A percentile compares a stretch with the other conserved stretches of the same genome.
Conservation (phyloP, 441 rosid species). For the Omphalea diandra region DNA sequence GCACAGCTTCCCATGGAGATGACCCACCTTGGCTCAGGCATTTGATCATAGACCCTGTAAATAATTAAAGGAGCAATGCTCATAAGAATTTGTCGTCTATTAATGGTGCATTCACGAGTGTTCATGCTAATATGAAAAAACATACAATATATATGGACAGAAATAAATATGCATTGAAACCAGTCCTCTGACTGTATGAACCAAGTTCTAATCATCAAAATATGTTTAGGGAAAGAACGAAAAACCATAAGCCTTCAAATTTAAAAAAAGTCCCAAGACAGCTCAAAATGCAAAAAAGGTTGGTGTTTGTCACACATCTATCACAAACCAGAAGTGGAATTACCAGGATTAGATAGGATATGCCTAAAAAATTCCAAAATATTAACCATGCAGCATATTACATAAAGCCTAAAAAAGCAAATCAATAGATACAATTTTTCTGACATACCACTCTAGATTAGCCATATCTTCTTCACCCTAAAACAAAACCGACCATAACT, state of each 20-base stretch:
- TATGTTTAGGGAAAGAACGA: not conserved
- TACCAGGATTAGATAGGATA: not conserved
- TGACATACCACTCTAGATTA: not conserved
- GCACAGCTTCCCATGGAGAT: slow-evolving; percentile 99
- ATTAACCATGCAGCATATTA: not conserved
- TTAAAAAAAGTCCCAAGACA: not conserved
- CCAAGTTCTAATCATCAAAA: not conserved
- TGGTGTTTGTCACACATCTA: not conserved
- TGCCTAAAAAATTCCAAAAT: not conserved
- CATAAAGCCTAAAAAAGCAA: slow-evolving; percentile 4
- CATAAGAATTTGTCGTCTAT: not conserved
- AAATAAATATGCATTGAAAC: not conserved
- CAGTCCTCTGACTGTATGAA: not conserved
- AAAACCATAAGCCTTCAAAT: not conserved
- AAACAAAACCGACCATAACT: not conserved
- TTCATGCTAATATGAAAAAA: not conserved
- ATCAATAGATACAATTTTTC: not conserved
- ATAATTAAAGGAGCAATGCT: not conserved
- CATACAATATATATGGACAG: not conserved
- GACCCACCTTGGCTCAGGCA: slow-evolving; percentile 99
- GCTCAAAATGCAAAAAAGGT: not conserved
- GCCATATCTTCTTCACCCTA: not conserved
- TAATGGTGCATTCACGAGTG: not conserved
- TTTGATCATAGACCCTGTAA: slow-evolving; percentile 95
- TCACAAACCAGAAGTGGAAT: not conserved